Conservation (phyloP, 257 asterid species). For the Solanum dulcamara region DNA sequence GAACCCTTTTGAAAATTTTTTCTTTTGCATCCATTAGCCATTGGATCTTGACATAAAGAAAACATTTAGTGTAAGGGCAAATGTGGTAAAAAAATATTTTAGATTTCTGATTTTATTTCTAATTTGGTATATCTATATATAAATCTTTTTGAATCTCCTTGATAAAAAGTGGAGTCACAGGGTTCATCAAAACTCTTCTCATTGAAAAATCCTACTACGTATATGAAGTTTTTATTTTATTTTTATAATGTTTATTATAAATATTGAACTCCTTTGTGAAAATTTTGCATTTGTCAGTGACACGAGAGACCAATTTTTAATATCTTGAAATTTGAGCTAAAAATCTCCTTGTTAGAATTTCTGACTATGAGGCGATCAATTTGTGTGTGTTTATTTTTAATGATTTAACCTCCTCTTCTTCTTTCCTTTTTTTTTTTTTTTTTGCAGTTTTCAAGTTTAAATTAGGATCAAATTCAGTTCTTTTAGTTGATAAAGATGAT, state of each 20-base stretch:
- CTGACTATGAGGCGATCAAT: rapidly evolving
- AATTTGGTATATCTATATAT: not conserved
- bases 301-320: not conserved
- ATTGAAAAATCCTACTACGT: too few species aligned
- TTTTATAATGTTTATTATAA: too few species aligned
- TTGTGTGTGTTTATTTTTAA: not conserved
- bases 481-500: slow-evolving; percentile 26
- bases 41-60: not conserved
- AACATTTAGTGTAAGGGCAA: not conserved
- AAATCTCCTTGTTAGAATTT: not conserved
- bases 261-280: not conserved
- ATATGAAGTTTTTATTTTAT: too few species aligned
- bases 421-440: not conserved
- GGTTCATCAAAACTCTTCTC: not conserved
- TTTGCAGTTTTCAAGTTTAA: slow-evolving; percentile 38
- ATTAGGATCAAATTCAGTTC: slow-evolving; percentile 32
- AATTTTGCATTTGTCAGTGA: not conserved
- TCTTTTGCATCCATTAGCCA: too few species aligned
- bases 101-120: not conserved
- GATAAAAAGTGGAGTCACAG: not conserved
- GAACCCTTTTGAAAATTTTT: not conserved
- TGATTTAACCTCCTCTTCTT: not conserved
- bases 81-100: too few species aligned
- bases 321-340: too few species aligned
- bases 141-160: not conserved